These are phyloP conservation scores for Cornus florida DNA, from an alignment of 148 eudicot genomes.

Conservation along the genomic window DNA sequence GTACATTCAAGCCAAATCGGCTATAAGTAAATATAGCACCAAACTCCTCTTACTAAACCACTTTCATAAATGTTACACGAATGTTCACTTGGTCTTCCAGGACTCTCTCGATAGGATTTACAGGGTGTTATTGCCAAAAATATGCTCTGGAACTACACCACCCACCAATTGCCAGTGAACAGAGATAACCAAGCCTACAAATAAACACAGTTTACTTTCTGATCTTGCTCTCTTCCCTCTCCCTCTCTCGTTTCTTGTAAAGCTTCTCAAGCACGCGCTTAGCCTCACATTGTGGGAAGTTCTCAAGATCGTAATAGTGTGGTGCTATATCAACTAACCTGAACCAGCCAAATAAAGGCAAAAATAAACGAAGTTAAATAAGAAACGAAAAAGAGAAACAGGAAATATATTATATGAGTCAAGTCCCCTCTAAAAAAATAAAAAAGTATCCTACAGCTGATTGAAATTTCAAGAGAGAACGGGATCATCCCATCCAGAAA, in stretches of 20 bases:
- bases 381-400: too few relatives aligned
- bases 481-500: too few relatives aligned
- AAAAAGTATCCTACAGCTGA: too few relatives aligned
- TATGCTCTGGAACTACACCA: too few relatives aligned
- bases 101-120: too few relatives aligned
- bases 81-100: too few relatives aligned
- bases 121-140: too few relatives aligned
- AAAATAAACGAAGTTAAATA: too few relatives aligned
- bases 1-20: too few relatives aligned
- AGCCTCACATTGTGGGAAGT: slow-evolving; percentile 70
- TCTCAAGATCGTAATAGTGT: slow-evolving; percentile 63
- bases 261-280: slow-evolving; percentile 60
- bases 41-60: not conserved
- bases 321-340: slow-evolving; percentile 73
- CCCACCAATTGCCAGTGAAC: not conserved
- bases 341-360: slow-evolving; percentile 8
- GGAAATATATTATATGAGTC: too few relatives aligned
- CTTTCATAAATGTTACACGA: not conserved
- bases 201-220: slow-evolving; percentile 17
- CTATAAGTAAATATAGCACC: not conserved
- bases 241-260: slow-evolving; percentile 58
- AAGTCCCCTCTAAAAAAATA: too few relatives aligned
- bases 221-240: slow-evolving; percentile 41
- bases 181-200: not conserved
- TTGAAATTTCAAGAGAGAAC: too few relatives aligned